Evolutionary conservation across 2,329 filamentous ascomycete species (phyloP).

Genomic region (Truncatella angustata): DNA sequence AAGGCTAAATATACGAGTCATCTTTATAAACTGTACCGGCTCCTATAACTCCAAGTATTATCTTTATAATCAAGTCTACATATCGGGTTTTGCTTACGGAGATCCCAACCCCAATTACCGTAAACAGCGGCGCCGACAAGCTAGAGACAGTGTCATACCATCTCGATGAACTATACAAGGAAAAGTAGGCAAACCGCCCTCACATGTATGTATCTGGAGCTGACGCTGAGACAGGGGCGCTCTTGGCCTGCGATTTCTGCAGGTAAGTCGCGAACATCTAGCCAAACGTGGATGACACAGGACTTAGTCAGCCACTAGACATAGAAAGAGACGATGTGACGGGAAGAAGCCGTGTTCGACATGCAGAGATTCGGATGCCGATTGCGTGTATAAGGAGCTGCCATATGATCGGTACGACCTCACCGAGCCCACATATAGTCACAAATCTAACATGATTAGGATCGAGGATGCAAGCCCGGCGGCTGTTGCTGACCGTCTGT

Average conservation of each 20-base stretch:
- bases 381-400: slow-evolving; percentile 38
- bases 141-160: not conserved
- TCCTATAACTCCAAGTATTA: not conserved
- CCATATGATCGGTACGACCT: slow-evolving; percentile 29
- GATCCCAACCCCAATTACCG: not conserved
- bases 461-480: slow-evolving; percentile 32
- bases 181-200: not conserved
- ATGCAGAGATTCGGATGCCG: slow-evolving; percentile 35
- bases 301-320: slow-evolving; percentile 21
- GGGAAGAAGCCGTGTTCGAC: slow-evolving; percentile 37
- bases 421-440: too few relatives aligned
- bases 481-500: slow-evolving; percentile 34
- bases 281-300: not conserved
- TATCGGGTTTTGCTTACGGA: not conserved
- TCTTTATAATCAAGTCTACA: not conserved
- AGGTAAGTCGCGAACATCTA: slow-evolving; percentile 17
- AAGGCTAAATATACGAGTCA: not conserved
- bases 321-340: slow-evolving; percentile 37
- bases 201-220: not conserved
- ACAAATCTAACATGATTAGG: slow-evolving; percentile 18
- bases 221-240: slow-evolving; percentile 27
- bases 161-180: slow-evolving; percentile 8
- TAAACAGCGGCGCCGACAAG: not conserved
- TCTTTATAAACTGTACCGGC: not conserved
- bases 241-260: slow-evolving; percentile 40